These are phyloP conservation scores for Alternaria consortialis DNA, from an alignment of 2,329 filamentous ascomycete genomes.

Conservation along the genomic window DNA sequence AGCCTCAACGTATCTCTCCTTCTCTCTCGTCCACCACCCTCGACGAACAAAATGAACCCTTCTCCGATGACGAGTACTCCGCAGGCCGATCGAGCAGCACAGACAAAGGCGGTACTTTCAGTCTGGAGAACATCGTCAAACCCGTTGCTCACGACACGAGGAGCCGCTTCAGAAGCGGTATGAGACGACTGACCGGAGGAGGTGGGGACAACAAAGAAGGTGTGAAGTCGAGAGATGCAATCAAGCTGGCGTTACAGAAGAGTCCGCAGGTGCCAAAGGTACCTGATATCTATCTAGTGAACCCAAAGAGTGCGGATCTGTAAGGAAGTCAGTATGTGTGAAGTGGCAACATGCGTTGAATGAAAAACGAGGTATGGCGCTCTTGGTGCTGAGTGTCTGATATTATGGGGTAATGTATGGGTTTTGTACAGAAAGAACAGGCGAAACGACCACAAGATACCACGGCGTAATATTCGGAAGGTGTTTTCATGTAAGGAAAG, in stretches of 20 bases:
- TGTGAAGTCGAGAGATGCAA: constrained; percentile 48
- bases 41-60: constrained; percentile 77
- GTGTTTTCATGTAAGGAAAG: not conserved
- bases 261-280: constrained; percentile 60
- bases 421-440: not conserved
- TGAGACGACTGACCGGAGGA: constrained; percentile 70
- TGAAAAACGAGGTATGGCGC: not conserved
- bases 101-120: constrained; percentile 36
- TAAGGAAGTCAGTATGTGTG: constrained; percentile 7
- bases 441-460: not conserved
- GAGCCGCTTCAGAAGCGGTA: constrained; percentile 60
- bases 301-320: constrained; percentile 49
- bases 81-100: constrained; percentile 52
- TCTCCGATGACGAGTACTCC: constrained; percentile 78
- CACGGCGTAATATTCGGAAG: constrained; percentile 4
- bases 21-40: constrained; percentile 72
- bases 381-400: not conserved
- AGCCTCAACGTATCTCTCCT: constrained; percentile 57
- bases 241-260: constrained; percentile 50
- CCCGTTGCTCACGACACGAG: constrained; percentile 65
- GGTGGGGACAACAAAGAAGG: constrained; percentile 53
- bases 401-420: not conserved
- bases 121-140: constrained; percentile 64
- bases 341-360: not conserved
- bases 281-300: constrained; percentile 55